These are phyloP conservation scores for Apium graveolens DNA, from an alignment of 129 eudicot species.

Conservation along the genomic window DNA sequence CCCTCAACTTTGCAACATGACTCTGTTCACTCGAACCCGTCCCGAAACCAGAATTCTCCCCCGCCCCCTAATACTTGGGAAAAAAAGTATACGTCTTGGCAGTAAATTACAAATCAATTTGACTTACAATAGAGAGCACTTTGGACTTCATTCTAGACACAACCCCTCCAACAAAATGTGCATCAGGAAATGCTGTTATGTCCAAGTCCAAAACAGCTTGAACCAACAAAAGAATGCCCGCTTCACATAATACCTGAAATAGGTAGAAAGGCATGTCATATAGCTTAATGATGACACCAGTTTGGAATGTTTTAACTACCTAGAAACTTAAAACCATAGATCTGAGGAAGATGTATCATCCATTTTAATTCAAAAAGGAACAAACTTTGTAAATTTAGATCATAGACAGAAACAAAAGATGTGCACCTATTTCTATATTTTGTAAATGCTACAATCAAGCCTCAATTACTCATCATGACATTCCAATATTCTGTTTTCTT, in stretches of 20 bases:
- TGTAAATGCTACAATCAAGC: not conserved
- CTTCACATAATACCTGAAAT: constrained; percentile 88
- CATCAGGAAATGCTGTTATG: constrained; percentile 31
- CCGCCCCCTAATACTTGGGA: not conserved
- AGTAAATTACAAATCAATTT: constrained; percentile 8
- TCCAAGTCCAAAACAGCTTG: constrained; percentile 52
- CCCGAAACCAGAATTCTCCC: not conserved
- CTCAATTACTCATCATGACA: not conserved
- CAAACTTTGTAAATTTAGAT: not conserved
- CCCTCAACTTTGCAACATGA: not conserved
- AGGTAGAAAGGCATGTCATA: constrained; percentile 12
- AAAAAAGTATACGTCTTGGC: not conserved
- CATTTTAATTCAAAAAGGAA: not conserved
- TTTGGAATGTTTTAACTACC: not conserved
- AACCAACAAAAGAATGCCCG: constrained; percentile 77
- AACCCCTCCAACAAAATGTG: constrained; percentile 45
- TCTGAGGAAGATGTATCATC: not conserved
- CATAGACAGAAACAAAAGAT: not conserved
- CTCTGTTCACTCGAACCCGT: not conserved
- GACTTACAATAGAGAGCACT: constrained; percentile 78
- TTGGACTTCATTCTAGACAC: constrained; percentile 76
- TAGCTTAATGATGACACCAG: not conserved
- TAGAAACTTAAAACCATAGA: not conserved
- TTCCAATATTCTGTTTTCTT: not conserved
- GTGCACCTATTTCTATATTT: not conserved